These are phyloP conservation scores for Citrus unshiu DNA, from an alignment of 345 rosid genomes.

Conservation along the genomic window DNA sequence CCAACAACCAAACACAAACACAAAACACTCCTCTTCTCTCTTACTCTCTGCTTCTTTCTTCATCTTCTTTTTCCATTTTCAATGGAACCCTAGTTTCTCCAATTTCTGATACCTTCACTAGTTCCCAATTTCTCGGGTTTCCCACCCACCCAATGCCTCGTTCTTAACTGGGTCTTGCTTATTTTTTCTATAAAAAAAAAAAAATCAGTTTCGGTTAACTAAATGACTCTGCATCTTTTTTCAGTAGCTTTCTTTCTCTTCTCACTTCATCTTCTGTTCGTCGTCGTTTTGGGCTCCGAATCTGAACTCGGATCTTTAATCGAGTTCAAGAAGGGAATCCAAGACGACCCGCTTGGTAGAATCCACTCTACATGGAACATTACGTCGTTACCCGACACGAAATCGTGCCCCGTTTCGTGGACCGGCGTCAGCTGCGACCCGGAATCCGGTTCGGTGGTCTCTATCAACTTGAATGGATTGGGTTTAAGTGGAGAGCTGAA, in stretches of 20 bases:
- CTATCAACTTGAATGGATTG: conserved; percentile 53
- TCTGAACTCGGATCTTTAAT: conserved; percentile 63
- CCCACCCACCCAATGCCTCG: not conserved
- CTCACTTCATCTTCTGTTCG: conserved; percentile 22
- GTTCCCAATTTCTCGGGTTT: conserved; percentile 7
- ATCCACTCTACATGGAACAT: conserved; percentile 43
- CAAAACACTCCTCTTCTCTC: not conserved
- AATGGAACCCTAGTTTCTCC: conserved; percentile 16
- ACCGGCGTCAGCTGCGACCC: conserved; percentile 68
- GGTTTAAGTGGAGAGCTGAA: conserved; percentile 75
- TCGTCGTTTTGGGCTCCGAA: conserved; percentile 25
- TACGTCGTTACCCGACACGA: conserved; percentile 28
- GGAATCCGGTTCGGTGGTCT: conserved; percentile 38
- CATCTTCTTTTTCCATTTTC: conserved; percentile 6
- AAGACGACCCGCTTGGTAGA: conserved; percentile 36
- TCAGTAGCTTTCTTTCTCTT: conserved; percentile 14
- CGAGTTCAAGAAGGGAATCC: conserved; percentile 89
- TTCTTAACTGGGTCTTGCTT: conserved; percentile 24
- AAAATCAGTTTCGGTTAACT: not conserved
- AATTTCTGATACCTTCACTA: conserved; percentile 6
- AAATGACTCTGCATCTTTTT: conserved; percentile 38
- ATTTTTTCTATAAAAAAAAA: not conserved
- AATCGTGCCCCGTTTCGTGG: conserved; percentile 54
- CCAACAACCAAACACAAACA: conserved; percentile 29
- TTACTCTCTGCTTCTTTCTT: not conserved